phyloP scores from a whole-genome alignment of 2,329 filamentous ascomycete species.

The Penicillium sp. region DNA sequence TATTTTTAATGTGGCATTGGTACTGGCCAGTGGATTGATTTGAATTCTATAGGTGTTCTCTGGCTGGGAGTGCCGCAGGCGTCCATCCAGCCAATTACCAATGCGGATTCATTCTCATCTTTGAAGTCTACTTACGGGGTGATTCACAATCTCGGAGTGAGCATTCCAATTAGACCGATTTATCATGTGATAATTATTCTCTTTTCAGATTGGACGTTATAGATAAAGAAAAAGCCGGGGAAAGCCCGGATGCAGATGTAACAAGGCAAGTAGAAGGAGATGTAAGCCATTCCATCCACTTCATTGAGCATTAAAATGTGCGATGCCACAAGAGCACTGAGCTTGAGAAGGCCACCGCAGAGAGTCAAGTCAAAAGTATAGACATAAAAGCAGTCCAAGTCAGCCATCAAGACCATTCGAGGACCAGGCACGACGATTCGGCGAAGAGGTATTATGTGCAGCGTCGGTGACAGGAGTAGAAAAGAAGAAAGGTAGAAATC shows the following conservation, averaged over 20 bases:
- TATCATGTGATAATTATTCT: slow-evolving; percentile 14
- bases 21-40: not conserved
- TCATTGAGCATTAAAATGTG: not conserved
- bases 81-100: not conserved
- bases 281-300: slow-evolving; percentile 4
- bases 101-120: not conserved
- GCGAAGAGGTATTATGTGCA: slow-evolving; percentile 25
- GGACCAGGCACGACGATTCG: slow-evolving; percentile 10
- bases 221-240: slow-evolving; percentile 7
- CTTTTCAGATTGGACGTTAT: slow-evolving; percentile 12
- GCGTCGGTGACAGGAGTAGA: slow-evolving; percentile 9
- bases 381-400: slow-evolving; percentile 7
- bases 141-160: not conserved
- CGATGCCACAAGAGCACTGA: not conserved
- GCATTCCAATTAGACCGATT: not conserved
- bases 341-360: not conserved
- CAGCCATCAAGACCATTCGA: slow-evolving; percentile 17
- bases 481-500: slow-evolving; percentile 12
- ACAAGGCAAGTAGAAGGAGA: not conserved
- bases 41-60: not conserved
- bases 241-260: slow-evolving; percentile 12
- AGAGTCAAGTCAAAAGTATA: slow-evolving; percentile 10
- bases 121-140: not conserved
- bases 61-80: not conserved
- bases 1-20: not conserved